Base-by-base conservation (phyloP, 306 rosid species). In the Quercus ilex region DNA sequence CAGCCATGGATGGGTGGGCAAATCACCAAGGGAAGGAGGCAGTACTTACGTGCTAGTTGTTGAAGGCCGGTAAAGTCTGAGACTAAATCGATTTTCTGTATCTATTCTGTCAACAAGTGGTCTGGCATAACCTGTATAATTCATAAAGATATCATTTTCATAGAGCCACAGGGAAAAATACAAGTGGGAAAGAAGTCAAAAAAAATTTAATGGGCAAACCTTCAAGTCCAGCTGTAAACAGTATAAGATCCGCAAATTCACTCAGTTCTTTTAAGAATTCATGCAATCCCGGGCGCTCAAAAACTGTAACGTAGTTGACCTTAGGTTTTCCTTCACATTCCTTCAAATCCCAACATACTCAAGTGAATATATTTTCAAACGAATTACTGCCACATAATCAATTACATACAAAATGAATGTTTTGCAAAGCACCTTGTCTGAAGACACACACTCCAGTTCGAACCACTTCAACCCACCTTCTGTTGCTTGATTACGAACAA, bases 151-250 rank as follows among this genome's bases (percentile, higher is more conserved):
- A 33, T 35, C 53, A 19, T n/a, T 35, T 18, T 2, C 11, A 68
- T 18, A 68, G n/a, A 23, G 41, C 17, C 9, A 35, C 2, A 33
- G 72, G 72, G 72, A 6, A n/a, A 68, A 35, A 77, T 64, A 74
- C 4, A 64, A 15, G 60, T 30, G 79, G 51, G 21, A 17, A 3
- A 58, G n/a, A 14, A 14, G n/a, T 35, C 67, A 31, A 56, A 73
- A 69, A 55, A 55, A 49, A 73, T 80, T 77, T 86, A 57, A 56
- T 67, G 70, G 72, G 60, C 80, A 74, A 77, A 92, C 99, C 99
- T 95, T 95, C 97, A 77, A 95, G 92, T 72, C 97, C 97, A 74
- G 97, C 97, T 58, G 99, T 95, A 74, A 95, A 92, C 79, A 95
- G 87, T 68, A 91, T 92, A 84, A 92, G 82, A 80, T 92, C 92